These are phyloP conservation scores for Priceomyces carsonii DNA, from an alignment of 805 yeast species.

Conservation along the genomic window DNA sequence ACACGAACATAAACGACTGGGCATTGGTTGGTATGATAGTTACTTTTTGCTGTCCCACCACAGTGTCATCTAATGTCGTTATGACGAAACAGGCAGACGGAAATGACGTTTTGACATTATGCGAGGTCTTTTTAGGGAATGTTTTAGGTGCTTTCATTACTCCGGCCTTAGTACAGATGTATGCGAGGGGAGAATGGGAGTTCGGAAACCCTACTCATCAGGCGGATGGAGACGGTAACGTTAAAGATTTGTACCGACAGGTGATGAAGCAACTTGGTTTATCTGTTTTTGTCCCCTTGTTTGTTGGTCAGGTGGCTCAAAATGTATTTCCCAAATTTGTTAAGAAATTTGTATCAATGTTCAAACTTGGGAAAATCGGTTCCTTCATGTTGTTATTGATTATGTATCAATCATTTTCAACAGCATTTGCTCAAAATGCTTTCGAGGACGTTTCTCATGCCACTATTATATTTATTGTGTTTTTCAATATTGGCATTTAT, in stretches of 20 bases:
- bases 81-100: conserved; percentile 90
- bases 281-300: conserved; percentile 79
- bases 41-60: conserved; percentile 87
- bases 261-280: conserved; percentile 90
- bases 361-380: conserved; percentile 70
- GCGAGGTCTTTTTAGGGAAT: conserved; percentile 87
- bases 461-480: conserved; percentile 73
- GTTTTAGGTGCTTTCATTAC: conserved; percentile 83
- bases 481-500: conserved; percentile 81
- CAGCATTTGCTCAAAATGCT: conserved; percentile 83
- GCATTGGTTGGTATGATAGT: conserved; percentile 78
- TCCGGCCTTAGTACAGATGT: conserved; percentile 82
- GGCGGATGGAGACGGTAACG: conserved; percentile 49
- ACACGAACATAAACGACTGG: conserved; percentile 68
- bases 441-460: conserved; percentile 68
- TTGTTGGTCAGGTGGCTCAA: conserved; percentile 85
- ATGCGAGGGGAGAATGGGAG: conserved; percentile 54
- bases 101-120: conserved; percentile 71
- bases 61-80: conserved; percentile 88
- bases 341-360: conserved; percentile 57
- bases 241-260: conserved; percentile 59
- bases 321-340: conserved; percentile 66
- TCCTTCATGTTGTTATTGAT: conserved; percentile 76
- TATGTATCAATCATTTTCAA: conserved; percentile 78
- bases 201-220: conserved; percentile 73